phyloP scores from a whole-genome alignment of 1,284 basidiomycete genomes.

The Moniliella sp. region DNA sequence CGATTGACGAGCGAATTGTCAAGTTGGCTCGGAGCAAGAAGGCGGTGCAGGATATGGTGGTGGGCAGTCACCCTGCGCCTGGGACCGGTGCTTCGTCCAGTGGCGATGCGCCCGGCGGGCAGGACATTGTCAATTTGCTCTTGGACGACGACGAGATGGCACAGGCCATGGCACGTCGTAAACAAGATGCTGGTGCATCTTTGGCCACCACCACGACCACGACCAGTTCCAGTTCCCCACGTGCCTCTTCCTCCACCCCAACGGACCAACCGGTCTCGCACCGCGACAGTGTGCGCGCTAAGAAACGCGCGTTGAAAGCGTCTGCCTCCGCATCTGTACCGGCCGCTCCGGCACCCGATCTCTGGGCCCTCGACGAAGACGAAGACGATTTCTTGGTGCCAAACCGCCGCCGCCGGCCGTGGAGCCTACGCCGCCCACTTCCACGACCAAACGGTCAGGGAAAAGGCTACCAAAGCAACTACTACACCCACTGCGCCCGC shows the following conservation, averaged over 20 bases:
- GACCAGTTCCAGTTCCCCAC: too few relatives aligned
- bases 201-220: too few relatives aligned
- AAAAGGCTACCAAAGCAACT: conserved; percentile 14
- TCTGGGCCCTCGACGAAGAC: conserved; percentile 29
- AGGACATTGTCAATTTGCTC: conserved; percentile 84
- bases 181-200: too few relatives aligned
- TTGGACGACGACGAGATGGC: conserved; percentile 64
- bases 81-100: conserved; percentile 54
- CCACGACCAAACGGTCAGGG: conserved; percentile 24
- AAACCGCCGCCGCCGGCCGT: conserved; percentile 6
- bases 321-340: conserved; percentile 7
- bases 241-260: too few relatives aligned
- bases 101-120: too few relatives aligned
- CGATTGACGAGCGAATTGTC: conserved; percentile 94
- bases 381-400: conserved; percentile 28
- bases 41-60: conserved; percentile 72
- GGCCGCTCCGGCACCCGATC: neutral
- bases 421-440: conserved; percentile 27
- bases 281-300: too few relatives aligned
- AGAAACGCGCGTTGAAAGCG: conserved; percentile 16
- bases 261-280: too few relatives aligned
- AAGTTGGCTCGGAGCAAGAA: conserved; percentile 36
- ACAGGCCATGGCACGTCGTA: conserved; percentile 29
- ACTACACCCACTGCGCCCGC: conserved; percentile 3
- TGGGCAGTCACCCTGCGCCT: conserved; percentile 65